Evolutionary conservation across 2,329 filamentous ascomycete genomes (phyloP).

Genomic region (Cladophialophora bantiana): DNA sequence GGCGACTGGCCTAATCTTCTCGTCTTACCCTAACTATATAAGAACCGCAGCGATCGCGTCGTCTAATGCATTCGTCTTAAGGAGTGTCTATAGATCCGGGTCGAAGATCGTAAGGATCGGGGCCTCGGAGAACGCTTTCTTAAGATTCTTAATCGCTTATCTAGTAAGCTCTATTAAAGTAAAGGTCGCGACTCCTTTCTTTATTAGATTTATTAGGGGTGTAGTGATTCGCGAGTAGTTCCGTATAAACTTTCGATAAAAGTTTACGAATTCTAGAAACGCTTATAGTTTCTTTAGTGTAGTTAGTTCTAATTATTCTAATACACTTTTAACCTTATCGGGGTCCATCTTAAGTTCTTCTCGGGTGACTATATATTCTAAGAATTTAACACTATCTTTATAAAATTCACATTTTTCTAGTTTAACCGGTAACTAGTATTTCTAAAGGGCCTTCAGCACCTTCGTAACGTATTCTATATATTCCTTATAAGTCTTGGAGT

Average conservation of each 20-base stretch:
- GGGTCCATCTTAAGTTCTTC: background rate
- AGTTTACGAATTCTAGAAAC: too few relatives aligned
- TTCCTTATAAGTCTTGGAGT: too few relatives aligned
- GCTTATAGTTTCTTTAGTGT: too few relatives aligned
- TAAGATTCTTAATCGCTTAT: too few relatives aligned
- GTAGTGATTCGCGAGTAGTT: too few relatives aligned
- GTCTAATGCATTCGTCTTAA: constrained; percentile 33
- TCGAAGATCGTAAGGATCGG: constrained; percentile 21
- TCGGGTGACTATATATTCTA: background rate
- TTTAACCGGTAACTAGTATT: background rate
- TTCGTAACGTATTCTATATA: background rate
- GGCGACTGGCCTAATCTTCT: constrained; percentile 24
- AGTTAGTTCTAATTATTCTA: background rate
- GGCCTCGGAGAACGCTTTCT: too few relatives aligned
- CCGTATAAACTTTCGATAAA: too few relatives aligned
- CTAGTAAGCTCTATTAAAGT: too few relatives aligned
- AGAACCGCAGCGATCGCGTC: constrained; percentile 20
- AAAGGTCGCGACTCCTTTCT: too few relatives aligned
- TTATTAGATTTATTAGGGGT: too few relatives aligned
- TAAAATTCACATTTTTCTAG: constrained; percentile 5
- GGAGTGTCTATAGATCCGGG: constrained; percentile 7
- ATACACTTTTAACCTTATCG: background rate
- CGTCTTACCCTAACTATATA: constrained; percentile 14
- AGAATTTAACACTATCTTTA: background rate
- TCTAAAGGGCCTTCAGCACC: background rate